A percentile compares a stretch with the other conserved stretches of the same genome.
Evolutionary conservation across 2,329 filamentous ascomycete genomes (phyloP).

Genomic region (Colletotrichum australisinense): DNA sequence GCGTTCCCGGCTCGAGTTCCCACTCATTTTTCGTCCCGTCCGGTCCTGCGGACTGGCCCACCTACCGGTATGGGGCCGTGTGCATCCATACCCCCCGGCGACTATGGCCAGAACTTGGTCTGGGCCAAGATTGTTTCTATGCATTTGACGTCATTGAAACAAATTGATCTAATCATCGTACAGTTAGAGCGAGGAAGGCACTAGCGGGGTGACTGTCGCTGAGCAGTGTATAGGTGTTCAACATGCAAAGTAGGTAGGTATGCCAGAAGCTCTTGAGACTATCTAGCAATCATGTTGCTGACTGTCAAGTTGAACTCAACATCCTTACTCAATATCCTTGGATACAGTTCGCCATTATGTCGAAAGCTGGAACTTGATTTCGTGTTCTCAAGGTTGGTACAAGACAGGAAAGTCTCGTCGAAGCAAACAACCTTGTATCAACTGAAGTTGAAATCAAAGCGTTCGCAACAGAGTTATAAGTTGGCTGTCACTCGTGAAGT

Average conservation of each 20-base stretch:
- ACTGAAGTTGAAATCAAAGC: background rate
- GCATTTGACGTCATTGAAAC: background rate
- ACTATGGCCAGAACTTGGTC: background rate
- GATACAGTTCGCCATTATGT: background rate
- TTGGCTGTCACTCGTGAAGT: background rate
- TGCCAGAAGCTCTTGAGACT: background rate
- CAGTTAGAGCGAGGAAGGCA: background rate
- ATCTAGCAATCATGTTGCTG: background rate
- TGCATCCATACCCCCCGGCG: background rate
- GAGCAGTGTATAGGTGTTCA: background rate
- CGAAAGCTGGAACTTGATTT: background rate
- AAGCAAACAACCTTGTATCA: background rate
- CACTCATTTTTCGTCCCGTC: background rate
- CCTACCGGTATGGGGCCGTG: background rate
- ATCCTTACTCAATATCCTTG: background rate
- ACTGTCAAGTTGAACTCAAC: background rate
- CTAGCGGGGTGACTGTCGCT: too few species aligned
- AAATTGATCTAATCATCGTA: background rate
- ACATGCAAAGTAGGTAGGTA: background rate
- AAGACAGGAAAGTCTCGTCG: background rate
- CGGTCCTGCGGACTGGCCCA: background rate
- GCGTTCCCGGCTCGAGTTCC: background rate
- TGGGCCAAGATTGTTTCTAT: background rate
- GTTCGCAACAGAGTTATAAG: background rate
- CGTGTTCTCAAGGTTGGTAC: background rate